phyloP scores from a whole-genome alignment of 1,139 yeast genomes.

The Wickerhamomyces sp. region DNA sequence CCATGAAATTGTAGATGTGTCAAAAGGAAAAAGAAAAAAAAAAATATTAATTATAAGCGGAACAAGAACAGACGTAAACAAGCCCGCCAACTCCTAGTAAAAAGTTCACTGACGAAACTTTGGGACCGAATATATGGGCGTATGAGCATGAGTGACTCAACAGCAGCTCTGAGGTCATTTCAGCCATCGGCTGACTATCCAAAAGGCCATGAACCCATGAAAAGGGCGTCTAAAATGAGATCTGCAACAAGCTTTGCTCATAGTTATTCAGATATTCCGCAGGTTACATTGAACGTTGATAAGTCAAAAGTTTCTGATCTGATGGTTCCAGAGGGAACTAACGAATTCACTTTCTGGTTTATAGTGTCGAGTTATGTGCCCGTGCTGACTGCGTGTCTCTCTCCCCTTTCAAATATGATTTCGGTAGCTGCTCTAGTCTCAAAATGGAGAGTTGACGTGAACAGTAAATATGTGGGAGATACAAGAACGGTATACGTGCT shows the following conservation, averaged over 20 bases:
- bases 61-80: too few species aligned
- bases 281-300: slow-evolving; percentile 10
- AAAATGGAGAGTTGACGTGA: slow-evolving; percentile 48
- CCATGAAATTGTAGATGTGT: too few species aligned
- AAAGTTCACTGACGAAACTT: too few species aligned
- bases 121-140: too few species aligned
- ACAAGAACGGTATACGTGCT: slow-evolving; percentile 41
- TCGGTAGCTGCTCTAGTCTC: slow-evolving; percentile 70
- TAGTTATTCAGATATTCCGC: slow-evolving; percentile 8
- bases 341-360: slow-evolving; percentile 17
- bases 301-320: slow-evolving; percentile 13
- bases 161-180: too few species aligned
- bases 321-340: slow-evolving; percentile 12
- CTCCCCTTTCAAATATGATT: slow-evolving; percentile 71
- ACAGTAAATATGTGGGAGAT: slow-evolving; percentile 31
- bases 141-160: too few species aligned
- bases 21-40: too few species aligned
- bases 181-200: too few species aligned
- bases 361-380: slow-evolving; percentile 38
- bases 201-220: too few species aligned
- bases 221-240: too few species aligned
- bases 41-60: too few species aligned
- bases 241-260: neutral
- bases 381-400: slow-evolving; percentile 66
- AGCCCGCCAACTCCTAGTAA: too few species aligned